Evolutionary conservation across 208 protist species (phyloP), one percentile per base, ranked within the genome.

Genomic region (Blastocrithidia nonstop): DNA sequence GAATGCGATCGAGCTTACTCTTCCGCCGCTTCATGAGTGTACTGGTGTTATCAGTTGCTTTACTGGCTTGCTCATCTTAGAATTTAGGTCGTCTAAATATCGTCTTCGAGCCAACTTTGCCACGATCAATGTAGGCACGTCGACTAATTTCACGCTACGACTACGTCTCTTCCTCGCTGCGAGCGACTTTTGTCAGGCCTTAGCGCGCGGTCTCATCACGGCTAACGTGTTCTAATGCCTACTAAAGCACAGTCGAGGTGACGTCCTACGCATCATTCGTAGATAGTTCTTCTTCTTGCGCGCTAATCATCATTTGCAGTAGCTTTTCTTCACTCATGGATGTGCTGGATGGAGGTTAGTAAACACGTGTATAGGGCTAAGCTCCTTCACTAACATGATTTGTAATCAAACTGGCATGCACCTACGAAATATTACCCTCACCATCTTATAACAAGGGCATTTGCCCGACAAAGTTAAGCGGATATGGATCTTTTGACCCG

Each of bases 401-500:
- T n/a, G 66, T 38, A 61, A 87, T 74, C 17, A 90, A 47, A 38
- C 48, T 56, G 20, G 57, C 54, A 3, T 74, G 81, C 16, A 87
- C 76, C 41, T 85, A 64, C 6, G 63, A 61, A 36, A 94, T 73
- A 57, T 90, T 86, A 23, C 80, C 81, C 0, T 88, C 78, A 32
- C 39, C 27, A 51, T 90, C 81, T 51, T 94, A 80, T 11, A 94
- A 31, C 57, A 94, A 64, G 1, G 85, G 85, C 68, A 94, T 79
- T 50, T 94, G 85, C 5, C 85, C 85, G 0, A 62, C 85, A 66
- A 94, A 94, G 59, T 94, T 94, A 4, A 94, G 65, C 27, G 74
- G 61, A 50, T 90, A 94, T 40, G 74, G 64, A 40, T 61, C 48
- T 47, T 70, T 71, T 16, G 64, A 71, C 8, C 80, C 78, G 1